Base-by-base conservation (phyloP, 1,284 basidiomycete species). In the Pseudozyma hubeiensis region DNA sequence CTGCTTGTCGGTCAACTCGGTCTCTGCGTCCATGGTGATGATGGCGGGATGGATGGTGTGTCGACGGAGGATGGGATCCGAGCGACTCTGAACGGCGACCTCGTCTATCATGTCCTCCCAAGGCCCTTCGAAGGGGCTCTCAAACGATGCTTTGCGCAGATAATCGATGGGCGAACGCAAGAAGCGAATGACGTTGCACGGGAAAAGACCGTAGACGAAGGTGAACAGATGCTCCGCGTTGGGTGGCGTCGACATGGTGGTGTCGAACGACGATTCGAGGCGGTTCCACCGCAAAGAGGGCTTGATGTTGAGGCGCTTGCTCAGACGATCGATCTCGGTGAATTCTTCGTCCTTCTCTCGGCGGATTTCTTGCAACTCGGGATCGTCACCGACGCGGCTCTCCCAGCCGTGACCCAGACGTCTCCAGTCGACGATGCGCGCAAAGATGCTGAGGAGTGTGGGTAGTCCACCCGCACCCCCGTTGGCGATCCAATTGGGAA, bases 151-250 rank as follows among this genome's bases (percentile, higher is more conserved):
- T 52, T 88, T 87, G 90, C 84, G 84, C 24, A 95, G 85, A 78
- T 92, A 93, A 47, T 85, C 84, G 24, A 87, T 86, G 4, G 93
- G 91, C 35, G 86, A 85, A 52, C 89, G 89, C 65, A 94, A 84
- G 84, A 94, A 94, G 64, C 87, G 87, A 61, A 94, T 86, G 48
- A 90, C 86, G 86, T 93, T 93, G 86, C 90, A 91, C 2, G 93
- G 93, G 84, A 92, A 95, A 55, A 95, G 88, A 77, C 93, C 94
- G 85, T 94, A 95, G 72, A 95, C 86, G 58, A 89, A 87, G 7
- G 91, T 91, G 85, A 93, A 94, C 40, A 85, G 79, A 29, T 69
- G 59, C 16, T 72, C 55, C 2, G 84, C 78, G 43, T 84, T 75
- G 19, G 84, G 83, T 7, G 67, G 62, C 24, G 53, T 56, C 14